Percentiles rank a stretch among this genome's conserved stretches.
These are phyloP conservation scores for Corrigiola litoralis DNA, from an alignment of 179 eudicot species.

Conservation along the genomic window DNA sequence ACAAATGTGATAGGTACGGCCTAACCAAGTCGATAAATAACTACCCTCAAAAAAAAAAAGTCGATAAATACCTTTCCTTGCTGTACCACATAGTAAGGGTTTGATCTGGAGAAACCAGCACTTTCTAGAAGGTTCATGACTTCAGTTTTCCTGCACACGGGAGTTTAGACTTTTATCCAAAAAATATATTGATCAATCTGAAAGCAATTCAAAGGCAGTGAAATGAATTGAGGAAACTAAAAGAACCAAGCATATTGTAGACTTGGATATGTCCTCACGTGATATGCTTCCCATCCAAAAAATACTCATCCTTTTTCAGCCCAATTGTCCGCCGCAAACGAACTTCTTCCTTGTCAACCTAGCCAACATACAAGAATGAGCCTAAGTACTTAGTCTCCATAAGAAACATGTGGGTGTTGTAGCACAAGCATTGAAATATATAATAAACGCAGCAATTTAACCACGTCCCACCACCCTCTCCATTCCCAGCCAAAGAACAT, in stretches of 20 bases:
- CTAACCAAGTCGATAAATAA: too few relatives aligned
- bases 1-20: background rate
- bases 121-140: slow-evolving; percentile 97
- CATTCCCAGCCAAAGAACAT: background rate
- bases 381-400: background rate
- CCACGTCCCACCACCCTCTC: background rate
- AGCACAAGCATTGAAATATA: background rate
- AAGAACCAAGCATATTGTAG: background rate
- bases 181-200: slow-evolving; percentile 4
- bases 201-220: background rate
- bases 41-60: background rate
- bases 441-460: slow-evolving; percentile 2
- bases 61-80: slow-evolving; percentile 75
- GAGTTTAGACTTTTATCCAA: background rate
- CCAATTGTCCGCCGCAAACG: slow-evolving; percentile 92
- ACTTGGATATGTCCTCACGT: slow-evolving; percentile 50
- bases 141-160: slow-evolving; percentile 81
- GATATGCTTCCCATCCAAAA: slow-evolving; percentile 96
- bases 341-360: slow-evolving; percentile 98
- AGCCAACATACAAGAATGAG: background rate
- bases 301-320: slow-evolving; percentile 92
- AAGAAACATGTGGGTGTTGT: background rate
- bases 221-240: slow-evolving; percentile 1
- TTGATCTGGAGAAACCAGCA: slow-evolving; percentile 99
- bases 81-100: slow-evolving; percentile 98